Evolutionary conservation across 352 stramenopile genomes (phyloP), one percentile per base, ranked within the genome.

Genomic region (Pythium vanterpoolii): DNA sequence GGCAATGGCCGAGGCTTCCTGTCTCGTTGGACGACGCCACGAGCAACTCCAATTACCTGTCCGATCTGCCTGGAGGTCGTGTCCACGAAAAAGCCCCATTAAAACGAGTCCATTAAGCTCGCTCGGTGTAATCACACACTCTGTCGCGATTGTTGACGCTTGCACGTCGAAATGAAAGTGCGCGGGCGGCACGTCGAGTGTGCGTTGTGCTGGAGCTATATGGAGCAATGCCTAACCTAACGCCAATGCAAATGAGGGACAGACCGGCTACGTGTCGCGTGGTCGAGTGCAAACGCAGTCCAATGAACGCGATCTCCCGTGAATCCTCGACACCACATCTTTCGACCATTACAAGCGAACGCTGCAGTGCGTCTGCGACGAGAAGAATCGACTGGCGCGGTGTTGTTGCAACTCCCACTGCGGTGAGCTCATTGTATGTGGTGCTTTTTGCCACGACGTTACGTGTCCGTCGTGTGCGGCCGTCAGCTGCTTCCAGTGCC

Each of bases 241-340:
- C 33, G n/a, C n/a, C n/a, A n/a, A n/a, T n/a, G n/a, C n/a, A 2
- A 38, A 38, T 38, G 33, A 38, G 33, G 0, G 16, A 30, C 46
- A 89, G 80, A 90, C 60, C 70, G 88, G 64, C 56, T 88, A 31
- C 67, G 46, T 90, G 81, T 66, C 78, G 78, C 4, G 69, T 84
- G 21, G 39, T 89, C 27, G 61, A 73, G 19, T 90, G 81, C 60
- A 76, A 73, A 33, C 43, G 63, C 23, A 64, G 44, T 14, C 66
- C 16, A n/a, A 44, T 18, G 5, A 44, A 11, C 14, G 14, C 38
- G 38, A 44, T n/a, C 18, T 44, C 14, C 10, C 8, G 14, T 6
- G 14, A 5, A n/a, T 44, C 14, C 5, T 44, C n/a, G 38, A 44
- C 38, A 23, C 6, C n/a, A 8, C 10, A 13, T 13, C 10, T 18